Evolutionary conservation across 768 basidiomycete species (phyloP).

Genomic region (Psilocybe sp.): DNA sequence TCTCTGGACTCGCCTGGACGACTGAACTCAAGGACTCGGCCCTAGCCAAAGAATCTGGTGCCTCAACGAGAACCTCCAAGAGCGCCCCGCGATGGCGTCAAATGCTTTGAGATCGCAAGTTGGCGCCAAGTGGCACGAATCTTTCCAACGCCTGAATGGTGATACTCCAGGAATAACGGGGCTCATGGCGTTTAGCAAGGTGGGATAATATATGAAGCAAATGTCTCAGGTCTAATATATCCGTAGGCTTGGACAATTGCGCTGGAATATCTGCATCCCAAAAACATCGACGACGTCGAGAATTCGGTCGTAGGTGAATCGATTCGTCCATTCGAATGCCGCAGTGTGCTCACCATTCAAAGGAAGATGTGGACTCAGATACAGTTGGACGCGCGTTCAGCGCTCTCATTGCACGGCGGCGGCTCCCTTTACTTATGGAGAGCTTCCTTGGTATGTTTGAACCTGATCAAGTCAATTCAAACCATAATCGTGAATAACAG

Average conservation of each 20-base stretch:
- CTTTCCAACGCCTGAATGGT: slow-evolving; percentile 62
- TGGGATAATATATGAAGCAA: slow-evolving; percentile 14
- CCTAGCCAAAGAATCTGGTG: neutral
- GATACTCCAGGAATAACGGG: slow-evolving; percentile 60
- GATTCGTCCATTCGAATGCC: too few species aligned
- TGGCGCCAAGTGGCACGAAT: slow-evolving; percentile 68
- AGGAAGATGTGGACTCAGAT: slow-evolving; percentile 38
- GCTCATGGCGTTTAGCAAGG: slow-evolving; percentile 63
- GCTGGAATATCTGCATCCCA: slow-evolving; percentile 52
- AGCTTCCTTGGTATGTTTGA: slow-evolving; percentile 62
- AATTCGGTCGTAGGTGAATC: neutral
- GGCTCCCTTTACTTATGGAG: slow-evolving; percentile 64
- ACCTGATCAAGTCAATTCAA: neutral
- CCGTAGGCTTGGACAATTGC: slow-evolving; percentile 60
- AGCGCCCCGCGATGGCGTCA: slow-evolving; percentile 45
- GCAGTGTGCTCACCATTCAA: neutral
- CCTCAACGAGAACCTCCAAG: neutral
- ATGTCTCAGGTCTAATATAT: neutral
- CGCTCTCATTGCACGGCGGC: slow-evolving; percentile 52
- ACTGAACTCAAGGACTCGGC: neutral
- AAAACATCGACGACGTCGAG: slow-evolving; percentile 36
- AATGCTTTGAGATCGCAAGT: slow-evolving; percentile 65
- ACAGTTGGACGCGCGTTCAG: slow-evolving; percentile 55
- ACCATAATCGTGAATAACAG: slow-evolving; percentile 28
- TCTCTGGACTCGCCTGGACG: neutral